Evolutionary conservation across 768 basidiomycete genomes (phyloP).

Genomic region (Psilocybe cubensis): DNA sequence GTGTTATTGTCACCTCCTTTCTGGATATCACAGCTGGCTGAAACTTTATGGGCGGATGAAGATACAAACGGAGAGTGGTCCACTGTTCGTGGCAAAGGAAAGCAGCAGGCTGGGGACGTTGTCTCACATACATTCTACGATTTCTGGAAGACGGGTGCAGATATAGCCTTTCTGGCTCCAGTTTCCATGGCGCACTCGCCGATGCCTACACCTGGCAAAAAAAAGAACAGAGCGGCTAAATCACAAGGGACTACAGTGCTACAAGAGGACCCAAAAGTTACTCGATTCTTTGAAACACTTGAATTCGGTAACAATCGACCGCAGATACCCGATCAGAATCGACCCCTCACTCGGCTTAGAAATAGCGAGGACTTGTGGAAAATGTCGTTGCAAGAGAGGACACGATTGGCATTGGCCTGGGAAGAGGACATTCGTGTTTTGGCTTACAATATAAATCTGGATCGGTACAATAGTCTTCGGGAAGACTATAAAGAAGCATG

Average conservation of each 20-base stretch:
- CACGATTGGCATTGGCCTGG: conserved; percentile 49
- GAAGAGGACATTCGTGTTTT: conserved; percentile 40
- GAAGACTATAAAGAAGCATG: conserved; percentile 34
- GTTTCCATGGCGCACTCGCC: not conserved
- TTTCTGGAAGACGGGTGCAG: conserved; percentile 52
- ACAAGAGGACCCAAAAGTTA: conserved; percentile 2
- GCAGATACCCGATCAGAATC: not conserved
- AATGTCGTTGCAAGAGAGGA: conserved; percentile 55
- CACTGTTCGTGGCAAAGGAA: conserved; percentile 13
- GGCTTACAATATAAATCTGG: conserved; percentile 20
- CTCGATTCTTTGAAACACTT: conserved; percentile 7
- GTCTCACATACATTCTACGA: conserved; percentile 39
- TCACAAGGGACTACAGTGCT: not conserved
- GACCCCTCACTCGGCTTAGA: conserved; percentile 28
- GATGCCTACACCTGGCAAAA: not conserved
- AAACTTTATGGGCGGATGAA: conserved; percentile 1
- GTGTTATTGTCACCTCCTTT: conserved; percentile 46
- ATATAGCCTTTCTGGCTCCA: conserved; percentile 48
- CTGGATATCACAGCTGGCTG: conserved; percentile 43
- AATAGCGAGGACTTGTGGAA: conserved; percentile 48
- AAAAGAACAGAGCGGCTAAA: not conserved
- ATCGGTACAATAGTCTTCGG: conserved; percentile 45
- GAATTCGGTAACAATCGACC: not conserved
- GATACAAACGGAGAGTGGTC: conserved; percentile 12
- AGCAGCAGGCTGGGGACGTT: conserved; percentile 19